Evolutionary conservation across 352 stramenopile species (phyloP).

Genomic region (Globisporangium okanoganense): DNA sequence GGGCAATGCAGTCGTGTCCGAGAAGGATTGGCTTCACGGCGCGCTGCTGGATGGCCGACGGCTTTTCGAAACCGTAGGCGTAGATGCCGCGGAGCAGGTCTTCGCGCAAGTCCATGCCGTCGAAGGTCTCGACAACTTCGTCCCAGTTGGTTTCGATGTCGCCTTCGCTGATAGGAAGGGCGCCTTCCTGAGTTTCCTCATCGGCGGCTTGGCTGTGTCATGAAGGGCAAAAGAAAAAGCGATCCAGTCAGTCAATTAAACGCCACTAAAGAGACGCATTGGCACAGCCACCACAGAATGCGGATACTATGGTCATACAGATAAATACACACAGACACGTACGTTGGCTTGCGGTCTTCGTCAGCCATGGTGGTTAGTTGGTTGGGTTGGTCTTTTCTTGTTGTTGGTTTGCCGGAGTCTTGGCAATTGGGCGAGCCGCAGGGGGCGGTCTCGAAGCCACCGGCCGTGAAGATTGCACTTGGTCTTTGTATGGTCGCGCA

Average conservation of each 20-base stretch:
- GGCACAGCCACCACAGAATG: background rate
- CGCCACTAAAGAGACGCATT: background rate
- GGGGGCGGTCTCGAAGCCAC: conserved; percentile 11
- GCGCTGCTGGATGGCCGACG: conserved; percentile 99
- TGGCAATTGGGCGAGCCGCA: conserved; percentile 17
- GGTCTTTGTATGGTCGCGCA: conserved; percentile 55
- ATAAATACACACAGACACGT: conserved; percentile 13
- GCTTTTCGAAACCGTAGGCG: conserved; percentile 99
- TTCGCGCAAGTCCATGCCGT: conserved; percentile 98
- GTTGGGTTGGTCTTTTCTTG: conserved; percentile 19
- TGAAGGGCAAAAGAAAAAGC: background rate
- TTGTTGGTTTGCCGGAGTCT: conserved; percentile 24
- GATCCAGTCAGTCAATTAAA: background rate
- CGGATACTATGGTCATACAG: background rate
- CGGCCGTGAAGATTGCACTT: conserved; percentile 33
- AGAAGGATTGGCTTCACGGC: conserved; percentile 98
- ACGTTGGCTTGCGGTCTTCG: conserved; percentile 75
- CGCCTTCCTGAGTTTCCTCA: conserved; percentile 65
- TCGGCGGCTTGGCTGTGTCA: conserved; percentile 34
- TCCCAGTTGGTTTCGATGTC: conserved; percentile 99
- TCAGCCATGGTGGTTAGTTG: conserved; percentile 60
- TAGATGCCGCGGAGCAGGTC: conserved; percentile 99
- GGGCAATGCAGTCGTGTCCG: conserved; percentile 97
- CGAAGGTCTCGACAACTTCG: conserved; percentile 98
- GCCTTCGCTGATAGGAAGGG: conserved; percentile 82